These are phyloP conservation scores for Centella asiatica DNA, from an alignment of 129 eudicot species.

Conservation along the genomic window DNA sequence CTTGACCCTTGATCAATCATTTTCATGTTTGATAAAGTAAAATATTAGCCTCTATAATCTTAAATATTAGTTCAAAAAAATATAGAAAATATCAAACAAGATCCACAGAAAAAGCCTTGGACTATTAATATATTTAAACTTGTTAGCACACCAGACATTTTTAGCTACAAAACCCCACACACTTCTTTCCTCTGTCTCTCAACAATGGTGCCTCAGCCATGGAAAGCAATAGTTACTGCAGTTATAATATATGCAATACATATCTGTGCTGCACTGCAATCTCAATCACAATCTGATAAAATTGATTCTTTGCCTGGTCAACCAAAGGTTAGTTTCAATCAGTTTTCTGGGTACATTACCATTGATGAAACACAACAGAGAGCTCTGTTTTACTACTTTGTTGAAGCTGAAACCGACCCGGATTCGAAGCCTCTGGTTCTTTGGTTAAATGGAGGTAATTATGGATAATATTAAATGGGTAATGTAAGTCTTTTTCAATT, in stretches of 20 bases:
- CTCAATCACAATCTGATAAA: constrained; percentile 28
- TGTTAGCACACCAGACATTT: not conserved
- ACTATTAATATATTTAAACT: not conserved
- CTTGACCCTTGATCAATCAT: not conserved
- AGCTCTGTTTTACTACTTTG: constrained; percentile 57
- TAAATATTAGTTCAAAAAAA: not conserved
- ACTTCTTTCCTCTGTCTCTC: constrained; percentile 1
- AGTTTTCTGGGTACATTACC: constrained; percentile 48
- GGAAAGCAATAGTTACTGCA: constrained; percentile 23
- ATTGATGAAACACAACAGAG: constrained; percentile 37
- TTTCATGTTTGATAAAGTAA: not conserved
- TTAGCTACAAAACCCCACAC: too few relatives aligned
- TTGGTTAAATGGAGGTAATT: constrained; percentile 81
- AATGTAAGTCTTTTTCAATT: too few relatives aligned
- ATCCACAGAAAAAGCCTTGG: not conserved
- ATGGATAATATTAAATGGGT: too few relatives aligned
- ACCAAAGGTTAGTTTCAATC: constrained; percentile 50
- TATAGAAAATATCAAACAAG: not conserved
- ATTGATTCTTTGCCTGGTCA: constrained; percentile 52
- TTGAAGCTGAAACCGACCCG: constrained; percentile 51
- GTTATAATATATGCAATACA: constrained; percentile 10
- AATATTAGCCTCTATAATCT: not conserved
- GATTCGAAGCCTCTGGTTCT: constrained; percentile 71
- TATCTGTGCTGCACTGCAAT: constrained; percentile 9
- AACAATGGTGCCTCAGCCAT: constrained; percentile 38